Conservation (phyloP, 768 basidiomycete species). For the Tremella mesenterica region DNA sequence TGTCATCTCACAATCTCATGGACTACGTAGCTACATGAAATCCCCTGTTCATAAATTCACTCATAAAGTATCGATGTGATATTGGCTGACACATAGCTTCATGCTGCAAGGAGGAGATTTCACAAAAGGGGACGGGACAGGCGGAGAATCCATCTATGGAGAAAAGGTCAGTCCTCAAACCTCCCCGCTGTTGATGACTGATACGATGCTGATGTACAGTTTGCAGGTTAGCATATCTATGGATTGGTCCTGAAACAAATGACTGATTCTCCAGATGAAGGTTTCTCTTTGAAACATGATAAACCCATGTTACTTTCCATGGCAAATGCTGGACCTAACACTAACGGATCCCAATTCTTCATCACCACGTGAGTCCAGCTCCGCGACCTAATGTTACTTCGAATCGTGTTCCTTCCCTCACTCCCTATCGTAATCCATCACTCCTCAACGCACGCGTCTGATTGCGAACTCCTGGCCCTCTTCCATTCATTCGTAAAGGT, state of each 20-base stretch:
- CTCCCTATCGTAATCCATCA: no score
- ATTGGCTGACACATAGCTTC: slow-evolving; percentile 17
- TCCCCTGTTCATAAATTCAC: no score
- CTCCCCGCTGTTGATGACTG: background rate
- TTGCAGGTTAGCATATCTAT: slow-evolving; percentile 8
- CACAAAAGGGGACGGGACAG: slow-evolving; percentile 50
- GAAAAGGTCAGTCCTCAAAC: slow-evolving; percentile 28
- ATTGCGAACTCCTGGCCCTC: background rate
- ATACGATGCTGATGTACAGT: slow-evolving; percentile 6
- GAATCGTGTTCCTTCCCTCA: no score
- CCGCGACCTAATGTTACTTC: no score
- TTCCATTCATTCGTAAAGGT: no score
- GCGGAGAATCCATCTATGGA: slow-evolving; percentile 45
- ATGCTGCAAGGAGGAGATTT: slow-evolving; percentile 83
- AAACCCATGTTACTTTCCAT: slow-evolving; percentile 83
- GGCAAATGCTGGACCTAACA: slow-evolving; percentile 51
- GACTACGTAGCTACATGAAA: background rate
- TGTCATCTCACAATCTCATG: background rate
- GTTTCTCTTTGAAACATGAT: slow-evolving; percentile 79
- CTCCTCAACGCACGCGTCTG: no score
- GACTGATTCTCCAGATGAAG: slow-evolving; percentile 66
- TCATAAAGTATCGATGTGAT: background rate
- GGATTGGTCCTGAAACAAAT: background rate
- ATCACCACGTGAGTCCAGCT: slow-evolving; percentile 60
- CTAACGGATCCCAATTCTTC: slow-evolving; percentile 77